phyloP scores from a whole-genome alignment of 805 yeast species.

The Sugiyamaella lignohabitans region DNA sequence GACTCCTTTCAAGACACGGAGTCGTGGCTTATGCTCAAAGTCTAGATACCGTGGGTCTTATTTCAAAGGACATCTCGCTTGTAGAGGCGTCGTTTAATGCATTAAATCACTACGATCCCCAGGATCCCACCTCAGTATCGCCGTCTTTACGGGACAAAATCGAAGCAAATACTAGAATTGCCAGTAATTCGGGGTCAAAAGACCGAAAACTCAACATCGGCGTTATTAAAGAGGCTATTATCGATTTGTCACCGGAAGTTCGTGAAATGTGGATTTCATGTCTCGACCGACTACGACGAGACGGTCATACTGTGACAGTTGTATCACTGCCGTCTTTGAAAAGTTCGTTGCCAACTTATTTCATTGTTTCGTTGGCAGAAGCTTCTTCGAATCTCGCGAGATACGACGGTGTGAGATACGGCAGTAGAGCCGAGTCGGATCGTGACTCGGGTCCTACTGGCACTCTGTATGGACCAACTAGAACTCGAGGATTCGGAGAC shows the following conservation, averaged over 20 bases:
- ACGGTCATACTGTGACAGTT: conserved; percentile 50
- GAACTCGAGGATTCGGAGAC: conserved; percentile 62
- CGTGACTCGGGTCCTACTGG: conserved; percentile 29
- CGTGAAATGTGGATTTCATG: conserved; percentile 42
- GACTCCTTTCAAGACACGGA: conserved; percentile 87
- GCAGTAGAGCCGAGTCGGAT: conserved; percentile 41
- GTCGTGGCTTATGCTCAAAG: conserved; percentile 90
- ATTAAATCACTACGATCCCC: conserved; percentile 55
- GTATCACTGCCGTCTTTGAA: conserved; percentile 68
- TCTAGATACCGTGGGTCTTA: conserved; percentile 86
- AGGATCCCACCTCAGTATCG: conserved; percentile 65
- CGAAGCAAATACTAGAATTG: not conserved
- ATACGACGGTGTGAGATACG: conserved; percentile 87
- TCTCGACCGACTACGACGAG: conserved; percentile 38
- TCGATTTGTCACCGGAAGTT: conserved; percentile 46
- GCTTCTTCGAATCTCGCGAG: conserved; percentile 89
- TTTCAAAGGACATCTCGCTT: conserved; percentile 45
- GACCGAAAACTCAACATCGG: conserved; percentile 50
- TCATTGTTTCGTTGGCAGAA: conserved; percentile 84
- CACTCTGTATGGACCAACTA: conserved; percentile 49
- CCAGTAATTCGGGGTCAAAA: not conserved
- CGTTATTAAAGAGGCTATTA: conserved; percentile 60
- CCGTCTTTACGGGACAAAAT: conserved; percentile 18
- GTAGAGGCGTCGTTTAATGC: conserved; percentile 46
- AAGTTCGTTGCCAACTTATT: conserved; percentile 70